Percentiles rank a stretch among this genome's conserved stretches.
phyloP scores from a whole-genome alignment of 2,329 filamentous ascomycete species.

The Colletotrichum lupini region DNA sequence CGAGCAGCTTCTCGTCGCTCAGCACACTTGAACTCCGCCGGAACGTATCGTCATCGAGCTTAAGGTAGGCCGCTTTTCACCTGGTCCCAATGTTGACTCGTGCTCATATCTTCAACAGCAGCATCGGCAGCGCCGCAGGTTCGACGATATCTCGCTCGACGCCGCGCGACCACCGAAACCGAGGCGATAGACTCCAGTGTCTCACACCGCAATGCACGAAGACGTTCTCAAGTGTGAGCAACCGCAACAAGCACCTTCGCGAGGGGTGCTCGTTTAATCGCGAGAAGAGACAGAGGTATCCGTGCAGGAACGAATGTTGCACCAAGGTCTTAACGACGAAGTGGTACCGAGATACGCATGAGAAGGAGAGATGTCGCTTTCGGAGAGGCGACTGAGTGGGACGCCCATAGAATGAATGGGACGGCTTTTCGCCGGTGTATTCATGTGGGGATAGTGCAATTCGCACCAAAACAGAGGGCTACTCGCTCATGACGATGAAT shows the following conservation, averaged over 20 bases:
- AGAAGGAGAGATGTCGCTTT: slow-evolving; percentile 42
- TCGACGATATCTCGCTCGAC: neutral
- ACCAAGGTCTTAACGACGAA: slow-evolving; percentile 41
- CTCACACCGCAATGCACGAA: slow-evolving; percentile 38
- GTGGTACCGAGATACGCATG: slow-evolving; percentile 44
- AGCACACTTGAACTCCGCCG: slow-evolving; percentile 18
- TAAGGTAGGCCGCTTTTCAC: slow-evolving; percentile 1
- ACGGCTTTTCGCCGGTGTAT: neutral
- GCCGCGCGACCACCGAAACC: slow-evolving; percentile 9
- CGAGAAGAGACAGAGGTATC: slow-evolving; percentile 37
- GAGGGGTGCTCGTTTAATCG: slow-evolving; percentile 41
- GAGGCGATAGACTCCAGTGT: slow-evolving; percentile 36
- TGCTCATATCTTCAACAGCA: slow-evolving; percentile 1
- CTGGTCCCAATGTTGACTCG: too few relatives aligned
- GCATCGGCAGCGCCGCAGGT: neutral
- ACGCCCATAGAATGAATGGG: too few relatives aligned
- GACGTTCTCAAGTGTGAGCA: slow-evolving; percentile 44
- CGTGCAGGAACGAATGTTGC: slow-evolving; percentile 42
- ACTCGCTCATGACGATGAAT: too few relatives aligned
- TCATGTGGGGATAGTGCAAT: neutral
- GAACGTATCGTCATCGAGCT: slow-evolving; percentile 18
- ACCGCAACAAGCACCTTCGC: slow-evolving; percentile 46
- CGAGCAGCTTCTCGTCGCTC: slow-evolving; percentile 24
- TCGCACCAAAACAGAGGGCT: neutral
- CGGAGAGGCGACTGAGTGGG: neutral